Evolutionary conservation across 495 filamentous ascomycete species (phyloP), one percentile per base, ranked within the genome.

Genomic region (Aspergillus nidulans): DNA sequence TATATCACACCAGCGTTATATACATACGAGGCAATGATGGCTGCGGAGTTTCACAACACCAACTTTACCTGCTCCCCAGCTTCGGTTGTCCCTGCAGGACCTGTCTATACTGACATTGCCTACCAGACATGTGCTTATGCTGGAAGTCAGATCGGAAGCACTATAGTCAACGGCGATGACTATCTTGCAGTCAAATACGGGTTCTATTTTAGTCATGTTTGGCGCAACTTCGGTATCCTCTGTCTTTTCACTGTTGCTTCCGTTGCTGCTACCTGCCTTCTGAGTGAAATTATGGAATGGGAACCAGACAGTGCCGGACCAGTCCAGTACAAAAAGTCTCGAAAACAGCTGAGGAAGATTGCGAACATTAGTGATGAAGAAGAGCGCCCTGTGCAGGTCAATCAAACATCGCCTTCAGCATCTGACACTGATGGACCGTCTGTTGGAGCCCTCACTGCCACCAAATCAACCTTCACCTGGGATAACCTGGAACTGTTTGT

Each of bases 1-100:
- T 76, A 70, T 62, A 77, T 87, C 54, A 87, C 90, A 45, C 89
- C 88, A 0, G 69, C 90, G 5, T 67, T 81, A 9, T 94, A 89
- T 60, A 78, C 80, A 1, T 90, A 87, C 55, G 88, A 87, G 62
- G 75, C 76, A 0, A 64, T 85, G 34, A 75, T 88, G 72, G 64
- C 78, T 2, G 87, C 86, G 57, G 76, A 79, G 34, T 78, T 79
- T 25, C 69, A 76, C 41, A 69, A 72, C 50, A 45, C 70, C 10
- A 65, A 72, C 2, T 75, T 78, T 43, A 53, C 63, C 24, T 79
- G 76, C 54, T 75, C 81, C 1, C 71, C 78, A 12, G 72, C 70
- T 7, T 73, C 81, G 45, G 71, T 85, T 18, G 73, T 83, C 5
- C 83, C 86, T 13, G 76, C 83, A 53, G 81, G 83, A 0, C 73